Base-by-base conservation (phyloP, 371 early-diverging fungal genomes). In the Mucor mucedo region DNA sequence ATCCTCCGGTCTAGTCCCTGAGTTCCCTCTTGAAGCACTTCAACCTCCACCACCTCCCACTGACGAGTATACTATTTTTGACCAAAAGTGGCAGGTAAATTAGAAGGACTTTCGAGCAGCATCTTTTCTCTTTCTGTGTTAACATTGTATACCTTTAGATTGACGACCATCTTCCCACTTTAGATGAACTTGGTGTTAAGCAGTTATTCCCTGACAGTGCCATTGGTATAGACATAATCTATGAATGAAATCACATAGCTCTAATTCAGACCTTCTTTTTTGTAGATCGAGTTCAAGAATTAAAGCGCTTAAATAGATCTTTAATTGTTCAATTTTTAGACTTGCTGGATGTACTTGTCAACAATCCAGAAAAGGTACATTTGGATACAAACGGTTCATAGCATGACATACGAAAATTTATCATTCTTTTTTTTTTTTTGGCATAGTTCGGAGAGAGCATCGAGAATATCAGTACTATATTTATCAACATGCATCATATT, bases 401-500 rank as follows among this genome's bases (percentile, higher is more conserved):
- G 11, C 13, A 33, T 38, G 10, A 49, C 29, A 6, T 4, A 50
- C 30, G 5, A 29, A 29, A 32, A 32, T 32, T 53, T 35, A 3
- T 38, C 39, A 14, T 29, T 0, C 59, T 29, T 27, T 44, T n/a
- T n/a, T 44, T n/a, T n/a, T 57, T 32, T 30, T 11, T 75, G 21
- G 35, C 4, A 35, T 35, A 87, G 84, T 88, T 77, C 68, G 81
- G 80, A 5, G 66, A 75, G 11, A 75, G 82, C 29, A 83, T 88
- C 28, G 89, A 87, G 40, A 84, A 86, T 44, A 84, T 89, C 49
- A 85, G 89, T 52, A 80, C 85, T 6, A 86, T 88, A 28, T 82
- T 90, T 47, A 85, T 89, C 68, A 90, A 90, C 54, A 87, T 87
- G 82, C 89, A 89, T 73, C 89, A 89, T 66, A 83, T 89, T 35